These are phyloP conservation scores for Pythium rishiriense DNA, from an alignment of 352 stramenopile genomes.

Conservation along the genomic window DNA sequence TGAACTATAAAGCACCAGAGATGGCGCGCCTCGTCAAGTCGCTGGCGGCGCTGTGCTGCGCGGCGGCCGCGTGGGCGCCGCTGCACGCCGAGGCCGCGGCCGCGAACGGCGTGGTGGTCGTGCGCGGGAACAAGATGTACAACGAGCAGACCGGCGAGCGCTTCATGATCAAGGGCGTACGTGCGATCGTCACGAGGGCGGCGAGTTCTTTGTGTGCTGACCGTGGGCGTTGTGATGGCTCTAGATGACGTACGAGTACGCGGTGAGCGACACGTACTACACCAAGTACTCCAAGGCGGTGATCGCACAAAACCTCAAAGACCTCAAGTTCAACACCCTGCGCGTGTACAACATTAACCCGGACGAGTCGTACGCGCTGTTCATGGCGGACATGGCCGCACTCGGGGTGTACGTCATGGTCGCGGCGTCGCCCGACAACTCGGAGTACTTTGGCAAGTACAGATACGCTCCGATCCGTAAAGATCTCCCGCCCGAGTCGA, in stretches of 20 bases:
- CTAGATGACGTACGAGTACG: constrained; percentile 88
- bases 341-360: constrained; percentile 89
- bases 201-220: neutral
- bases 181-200: neutral
- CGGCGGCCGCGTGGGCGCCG: constrained; percentile 6
- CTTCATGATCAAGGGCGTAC: constrained; percentile 87
- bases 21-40: constrained; percentile 20
- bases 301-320: constrained; percentile 65
- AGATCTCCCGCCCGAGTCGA: constrained; percentile 44
- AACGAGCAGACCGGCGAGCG: constrained; percentile 77
- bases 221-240: neutral
- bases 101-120: constrained; percentile 41
- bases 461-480: constrained; percentile 55
- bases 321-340: constrained; percentile 82
- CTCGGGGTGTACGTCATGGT: constrained; percentile 83
- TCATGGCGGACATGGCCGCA: constrained; percentile 82
- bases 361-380: constrained; percentile 75
- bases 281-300: constrained; percentile 78
- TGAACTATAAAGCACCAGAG: neutral
- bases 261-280: constrained; percentile 85
- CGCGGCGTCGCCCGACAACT: constrained; percentile 77
- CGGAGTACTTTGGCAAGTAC: constrained; percentile 86
- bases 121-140: constrained; percentile 89
- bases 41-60: constrained; percentile 19
- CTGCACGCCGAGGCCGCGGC: neutral